Base-by-base conservation (phyloP, 805 yeast genomes). In the Saccharomycopsis synnaedendra region DNA sequence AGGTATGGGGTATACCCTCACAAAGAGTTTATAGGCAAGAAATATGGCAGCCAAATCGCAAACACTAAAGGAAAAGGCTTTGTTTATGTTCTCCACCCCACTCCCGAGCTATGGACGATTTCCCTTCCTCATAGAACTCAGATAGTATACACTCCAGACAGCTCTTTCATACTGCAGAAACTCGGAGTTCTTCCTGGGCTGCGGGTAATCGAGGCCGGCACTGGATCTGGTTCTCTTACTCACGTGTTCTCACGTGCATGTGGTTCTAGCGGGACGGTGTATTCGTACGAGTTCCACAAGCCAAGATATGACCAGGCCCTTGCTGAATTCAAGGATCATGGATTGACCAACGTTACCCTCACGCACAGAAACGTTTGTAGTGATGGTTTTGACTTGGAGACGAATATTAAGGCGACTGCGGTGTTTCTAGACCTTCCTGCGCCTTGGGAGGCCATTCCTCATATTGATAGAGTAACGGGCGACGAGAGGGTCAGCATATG, bases 121-220 rank as follows among this genome's bases (percentile, higher is more conserved):
- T 85, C 97, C 0, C 68, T 93, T 35, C 97, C 98, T 2, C 99
- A 93, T 61, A 73, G 99, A 64, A 93, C 99, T 0, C 99, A 93
- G 67, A 93, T 93, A 55, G 97, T 93, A 1, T 93, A 93, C 61
- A 85, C 97, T 0, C 95, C 95, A 6, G 99, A 93, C 62, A 84
- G 96, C 2, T 78, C 95, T 32, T 93, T 86, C 58, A 88, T 93
- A 47, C 75, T 85, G 53, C 96, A 90, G 61, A 68, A 96, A 57
- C 67, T 93, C 53, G 74, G 78, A 41, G 80, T 93, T 47, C 69
- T 76, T 19, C 77, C 85, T 9, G 89, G 90, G 1, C 74, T 87
- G 0, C 67, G 77, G 50, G 94, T 93, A 8, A 82, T 93, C 42
- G 99, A 93, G 66, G 96, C 97, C 0, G 99, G 99, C 36, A 93